These are phyloP conservation scores for Fusarium sp. DNA, from an alignment of 2,329 filamentous ascomycete genomes.

Conservation along the genomic window DNA sequence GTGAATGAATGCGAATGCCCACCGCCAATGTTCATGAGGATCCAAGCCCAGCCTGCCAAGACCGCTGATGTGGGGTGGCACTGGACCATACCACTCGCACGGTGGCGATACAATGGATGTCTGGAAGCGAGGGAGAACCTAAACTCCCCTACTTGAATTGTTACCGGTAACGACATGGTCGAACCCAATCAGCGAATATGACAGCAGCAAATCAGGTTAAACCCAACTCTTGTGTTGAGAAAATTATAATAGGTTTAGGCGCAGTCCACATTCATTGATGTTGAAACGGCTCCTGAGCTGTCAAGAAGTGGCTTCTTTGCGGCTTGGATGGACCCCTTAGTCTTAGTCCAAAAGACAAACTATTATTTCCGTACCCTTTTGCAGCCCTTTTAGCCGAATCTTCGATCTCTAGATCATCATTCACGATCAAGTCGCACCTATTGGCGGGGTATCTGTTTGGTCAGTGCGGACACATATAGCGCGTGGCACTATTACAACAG, in stretches of 20 bases:
- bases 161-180: no score
- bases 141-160: background rate
- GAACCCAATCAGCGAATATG: background rate
- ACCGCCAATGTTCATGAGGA: slow-evolving; percentile 24
- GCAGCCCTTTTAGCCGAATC: slow-evolving; percentile 6
- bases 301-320: slow-evolving; percentile 24
- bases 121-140: slow-evolving; percentile 9
- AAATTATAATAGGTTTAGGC: slow-evolving; percentile 9
- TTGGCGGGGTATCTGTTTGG: background rate
- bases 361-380: slow-evolving; percentile 25
- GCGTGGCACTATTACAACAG: no score
- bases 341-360: slow-evolving; percentile 10
- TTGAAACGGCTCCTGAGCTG: slow-evolving; percentile 28
- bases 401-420: slow-evolving; percentile 2
- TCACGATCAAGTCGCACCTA: background rate
- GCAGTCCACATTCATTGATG: slow-evolving; percentile 17
- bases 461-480: no score
- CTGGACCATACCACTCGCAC: slow-evolving; percentile 30
- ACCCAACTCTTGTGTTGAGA: slow-evolving; percentile 9
- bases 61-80: slow-evolving; percentile 38
- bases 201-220: background rate
- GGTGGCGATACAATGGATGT: slow-evolving; percentile 24
- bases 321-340: slow-evolving; percentile 17
- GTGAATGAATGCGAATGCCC: slow-evolving; percentile 11
- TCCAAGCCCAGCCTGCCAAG: slow-evolving; percentile 23